Evolutionary conservation across 225 moss, liverwort and hornwort species (phyloP), one percentile per base, ranked within the genome.

Genomic region (Neckera pumila): DNA sequence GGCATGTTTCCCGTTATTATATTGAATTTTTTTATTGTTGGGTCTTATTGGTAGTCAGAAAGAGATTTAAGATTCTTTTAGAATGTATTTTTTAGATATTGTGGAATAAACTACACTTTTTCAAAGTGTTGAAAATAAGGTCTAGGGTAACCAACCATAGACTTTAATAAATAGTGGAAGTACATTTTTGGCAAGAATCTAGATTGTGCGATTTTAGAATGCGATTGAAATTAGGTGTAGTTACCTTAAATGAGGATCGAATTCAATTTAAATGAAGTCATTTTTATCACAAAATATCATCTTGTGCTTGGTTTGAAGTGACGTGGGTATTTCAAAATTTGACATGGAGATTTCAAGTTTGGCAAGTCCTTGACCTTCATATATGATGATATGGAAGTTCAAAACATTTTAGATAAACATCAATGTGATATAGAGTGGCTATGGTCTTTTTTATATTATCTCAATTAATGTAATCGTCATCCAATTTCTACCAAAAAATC

Each of bases 311-410:
- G 72, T 31, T 12, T 49, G 3, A 33, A 5, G 75, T 51, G 5
- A 8, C 2, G 0, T 76, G 8, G 20, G 13, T 18, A 2, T 16
- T 6, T 30, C 7, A 47, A 30, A 47, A 30, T 73, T 0, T 45
- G 0, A 1, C 0, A 0, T 30, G 0, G 30, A 30, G 30, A 73
- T 30, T 30, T 30, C 5, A 18, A 2, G 17, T 30, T 30, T 6
- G 0, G 4, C 2, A 38, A 23, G 7, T 38, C 7, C 7, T 22
- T 23, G 14, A 23, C 40, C 5, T 25, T 70, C 4, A 70, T 7
- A 38, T 12, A 4, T 47, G 2, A 18, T 47, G 2, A 17, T 28
- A 28, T 45, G 0, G 28, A 17, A 72, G 10, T 45, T 17, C 10
- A 72, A 43, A 45, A 0, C 17, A 28, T 10, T 45, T 17, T 72